Conservation (phyloP, 768 basidiomycete species). For the Tylopilus rubrobrunneus region DNA sequence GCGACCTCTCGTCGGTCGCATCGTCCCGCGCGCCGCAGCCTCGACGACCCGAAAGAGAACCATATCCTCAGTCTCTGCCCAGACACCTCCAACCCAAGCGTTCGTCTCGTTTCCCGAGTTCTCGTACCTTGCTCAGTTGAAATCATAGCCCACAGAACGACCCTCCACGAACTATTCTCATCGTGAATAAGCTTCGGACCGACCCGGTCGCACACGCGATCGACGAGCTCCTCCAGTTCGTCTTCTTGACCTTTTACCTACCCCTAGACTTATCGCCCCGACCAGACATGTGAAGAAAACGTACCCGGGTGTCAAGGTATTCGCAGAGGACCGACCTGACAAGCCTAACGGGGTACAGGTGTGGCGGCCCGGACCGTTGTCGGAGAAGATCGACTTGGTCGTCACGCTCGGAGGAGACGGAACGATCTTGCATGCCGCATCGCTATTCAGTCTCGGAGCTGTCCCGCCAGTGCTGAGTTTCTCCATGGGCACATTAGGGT, state of each 20-base stretch:
- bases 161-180: slow-evolving; percentile 61
- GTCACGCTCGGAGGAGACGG: slow-evolving; percentile 94
- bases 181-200: slow-evolving; percentile 80
- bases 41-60: slow-evolving; percentile 5
- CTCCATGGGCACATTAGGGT: slow-evolving; percentile 82
- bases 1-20: neutral
- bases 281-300: slow-evolving; percentile 52
- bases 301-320: slow-evolving; percentile 61
- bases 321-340: slow-evolving; percentile 63
- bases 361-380: slow-evolving; percentile 53
- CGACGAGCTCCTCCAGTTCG: slow-evolving; percentile 66
- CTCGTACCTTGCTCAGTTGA: slow-evolving; percentile 23
- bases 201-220: slow-evolving; percentile 75
- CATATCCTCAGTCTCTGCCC: slow-evolving; percentile 13
- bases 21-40: neutral
- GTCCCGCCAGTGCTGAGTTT: slow-evolving; percentile 80
- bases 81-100: slow-evolving; percentile 10
- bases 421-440: slow-evolving; percentile 90
- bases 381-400: slow-evolving; percentile 76
- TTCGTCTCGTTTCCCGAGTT: slow-evolving; percentile 14
- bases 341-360: slow-evolving; percentile 60
- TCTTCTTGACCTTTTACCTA: slow-evolving; percentile 1
- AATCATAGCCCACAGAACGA: slow-evolving; percentile 23
- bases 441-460: slow-evolving; percentile 83
- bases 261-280: slow-evolving; percentile 1